Evolutionary conservation across 495 filamentous ascomycete genomes (phyloP), one percentile per base, ranked within the genome.

Genomic region (Cercophora newfieldiana): DNA sequence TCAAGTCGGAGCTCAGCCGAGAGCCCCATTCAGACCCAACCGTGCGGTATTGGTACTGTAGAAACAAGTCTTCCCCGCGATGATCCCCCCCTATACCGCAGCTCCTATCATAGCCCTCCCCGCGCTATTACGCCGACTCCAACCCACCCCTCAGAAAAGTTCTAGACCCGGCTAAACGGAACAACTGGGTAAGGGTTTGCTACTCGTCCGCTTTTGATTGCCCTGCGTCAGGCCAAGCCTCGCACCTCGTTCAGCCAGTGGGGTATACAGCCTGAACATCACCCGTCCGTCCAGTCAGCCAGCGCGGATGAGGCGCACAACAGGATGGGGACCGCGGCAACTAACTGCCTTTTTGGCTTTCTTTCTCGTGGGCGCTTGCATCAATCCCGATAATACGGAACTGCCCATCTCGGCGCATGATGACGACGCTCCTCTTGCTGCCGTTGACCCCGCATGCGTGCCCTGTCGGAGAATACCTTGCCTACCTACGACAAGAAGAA

Each of bases 91-190:
- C 12, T 16, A 44, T 44, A 44, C 4, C 37, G 12, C 37, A 44
- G 10, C 37, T 44, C 37, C 37, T 44, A 44, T 6, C 12, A 44
- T 16, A 4, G n/a, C 37, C 37, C 4, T 6, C 37, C 4, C 12
- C 37, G n/a, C n/a, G n/a, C n/a, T n/a, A n/a, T n/a, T n/a, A 4
- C 18, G 37, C 2, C 4, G 12, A 44, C 37, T 16, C 2, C 37
- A 6, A 8, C 37, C 37, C 37, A 44, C 30, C 30, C 12, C 30
- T 33, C 30, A n/a, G n/a, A n/a, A n/a, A 47, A 47, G 50, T 8
- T 53, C n/a, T 53, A 53, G 50, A 53, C 50, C 50, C 50, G 50
- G 50, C 50, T 53, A 53, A 53, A 53, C 50, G 50, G 50, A 7
- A 53, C 50, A 53, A 53, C 50, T 53, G 50, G 50, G 50, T 53